Conservation (phyloP, 2,329 filamentous ascomycete genomes). For the Scopulariopsis brevicaulis region DNA sequence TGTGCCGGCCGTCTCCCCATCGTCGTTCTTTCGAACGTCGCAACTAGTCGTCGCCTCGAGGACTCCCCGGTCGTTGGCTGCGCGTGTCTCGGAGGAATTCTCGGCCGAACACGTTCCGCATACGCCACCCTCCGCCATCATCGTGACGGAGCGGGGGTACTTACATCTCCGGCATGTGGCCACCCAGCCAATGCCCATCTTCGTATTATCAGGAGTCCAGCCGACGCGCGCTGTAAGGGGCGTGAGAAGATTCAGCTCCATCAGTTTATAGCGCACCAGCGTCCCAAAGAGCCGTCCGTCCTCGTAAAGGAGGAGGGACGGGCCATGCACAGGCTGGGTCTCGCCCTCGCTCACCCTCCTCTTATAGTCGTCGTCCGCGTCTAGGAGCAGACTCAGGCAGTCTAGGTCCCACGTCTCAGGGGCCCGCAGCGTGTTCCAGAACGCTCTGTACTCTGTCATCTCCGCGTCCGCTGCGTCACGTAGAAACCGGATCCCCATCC, state of each 20-base stretch:
- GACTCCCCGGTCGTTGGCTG: conserved; percentile 12
- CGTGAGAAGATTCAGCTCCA: conserved; percentile 32
- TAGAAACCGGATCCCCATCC: conserved; percentile 31
- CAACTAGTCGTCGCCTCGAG: conserved; percentile 11
- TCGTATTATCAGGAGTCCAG: conserved; percentile 33
- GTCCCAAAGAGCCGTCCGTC: conserved; percentile 30
- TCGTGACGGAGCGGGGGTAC: conserved; percentile 34
- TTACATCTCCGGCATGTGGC: conserved; percentile 27
- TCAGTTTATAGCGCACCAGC: conserved; percentile 32
- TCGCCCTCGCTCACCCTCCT: conserved; percentile 13
- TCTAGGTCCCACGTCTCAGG: conserved; percentile 37
- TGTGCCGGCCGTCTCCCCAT: conserved; percentile 17
- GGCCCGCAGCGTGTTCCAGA: conserved; percentile 33
- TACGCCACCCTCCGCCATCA: conserved; percentile 26
- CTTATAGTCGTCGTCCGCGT: conserved; percentile 27
- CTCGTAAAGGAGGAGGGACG: conserved; percentile 17
- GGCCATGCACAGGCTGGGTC: conserved; percentile 22
- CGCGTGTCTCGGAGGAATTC: conserved; percentile 10
- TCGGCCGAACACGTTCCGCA: conserved; percentile 28
- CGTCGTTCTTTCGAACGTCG: conserved; percentile 19
- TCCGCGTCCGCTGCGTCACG: conserved; percentile 26
- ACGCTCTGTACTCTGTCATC: conserved; percentile 24
- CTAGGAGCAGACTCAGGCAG: conserved; percentile 32
- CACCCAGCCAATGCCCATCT: conserved; percentile 27
- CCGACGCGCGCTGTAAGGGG: conserved; percentile 27